These are phyloP conservation scores for Beauveria pseudobassiana DNA, from an alignment of 2,329 filamentous ascomycete genomes.

Conservation along the genomic window DNA sequence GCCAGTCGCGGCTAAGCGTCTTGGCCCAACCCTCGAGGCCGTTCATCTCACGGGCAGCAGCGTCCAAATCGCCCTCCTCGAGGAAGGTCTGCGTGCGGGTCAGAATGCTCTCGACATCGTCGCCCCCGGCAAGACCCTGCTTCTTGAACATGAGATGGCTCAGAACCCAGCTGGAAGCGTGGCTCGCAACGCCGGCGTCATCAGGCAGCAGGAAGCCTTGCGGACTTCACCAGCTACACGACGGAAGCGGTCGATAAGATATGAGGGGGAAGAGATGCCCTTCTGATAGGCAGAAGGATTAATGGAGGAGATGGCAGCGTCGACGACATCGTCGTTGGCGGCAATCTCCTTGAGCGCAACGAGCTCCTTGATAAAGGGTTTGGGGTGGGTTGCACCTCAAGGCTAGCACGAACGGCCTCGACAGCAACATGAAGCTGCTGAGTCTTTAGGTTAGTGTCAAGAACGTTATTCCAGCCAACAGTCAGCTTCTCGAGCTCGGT, in stretches of 20 bases:
- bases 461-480: conserved; percentile 79
- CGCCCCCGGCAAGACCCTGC: conserved; percentile 70
- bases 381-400: conserved; percentile 63
- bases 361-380: conserved; percentile 85
- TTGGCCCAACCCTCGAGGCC: conserved; percentile 88
- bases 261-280: conserved; percentile 73
- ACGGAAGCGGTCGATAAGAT: conserved; percentile 92
- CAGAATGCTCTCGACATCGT: conserved; percentile 90
- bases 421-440: conserved; percentile 95
- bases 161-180: conserved; percentile 81
- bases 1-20: conserved; percentile 89
- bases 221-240: conserved; percentile 86
- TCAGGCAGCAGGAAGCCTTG: conserved; percentile 91
- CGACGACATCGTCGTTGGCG: conserved; percentile 74
- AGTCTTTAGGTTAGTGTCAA: conserved; percentile 84
- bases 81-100: conserved; percentile 82
- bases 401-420: conserved; percentile 79
- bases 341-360: conserved; percentile 92
- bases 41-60: conserved; percentile 92
- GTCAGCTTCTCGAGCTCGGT: conserved; percentile 81
- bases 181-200: conserved; percentile 87
- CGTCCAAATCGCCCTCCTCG: conserved; percentile 89
- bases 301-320: conserved; percentile 92
- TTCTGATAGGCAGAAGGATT: conserved; percentile 90
- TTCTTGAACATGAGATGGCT: conserved; percentile 97